A percentile compares a stretch with the other conserved stretches of the same genome.
These are phyloP conservation scores for Austroboletus niveus DNA, from an alignment of 1,284 basidiomycete species.

Conservation along the genomic window DNA sequence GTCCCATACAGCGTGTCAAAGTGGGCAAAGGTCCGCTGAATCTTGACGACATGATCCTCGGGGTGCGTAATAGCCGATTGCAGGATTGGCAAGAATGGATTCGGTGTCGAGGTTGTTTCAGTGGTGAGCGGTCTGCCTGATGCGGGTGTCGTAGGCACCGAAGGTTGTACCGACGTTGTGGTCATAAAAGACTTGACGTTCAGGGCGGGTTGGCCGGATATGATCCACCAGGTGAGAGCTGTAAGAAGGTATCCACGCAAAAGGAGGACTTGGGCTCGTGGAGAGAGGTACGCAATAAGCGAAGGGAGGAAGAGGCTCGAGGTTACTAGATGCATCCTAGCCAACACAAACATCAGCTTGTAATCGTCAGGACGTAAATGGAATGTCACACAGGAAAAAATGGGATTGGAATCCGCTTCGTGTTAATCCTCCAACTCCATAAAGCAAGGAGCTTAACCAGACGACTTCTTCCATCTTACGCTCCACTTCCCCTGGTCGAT, in stretches of 20 bases:
- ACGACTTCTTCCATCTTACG: conserved; percentile 48
- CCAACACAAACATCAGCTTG: not conserved
- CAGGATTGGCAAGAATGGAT: conserved; percentile 33
- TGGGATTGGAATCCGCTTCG: conserved; percentile 40
- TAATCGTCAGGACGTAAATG: not conserved
- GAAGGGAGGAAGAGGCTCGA: conserved; percentile 51
- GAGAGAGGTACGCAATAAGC: conserved; percentile 36
- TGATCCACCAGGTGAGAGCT: conserved; percentile 41
- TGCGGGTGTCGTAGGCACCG: not conserved
- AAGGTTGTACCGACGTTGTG: conserved; percentile 16
- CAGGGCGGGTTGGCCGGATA: conserved; percentile 40
- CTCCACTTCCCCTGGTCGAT: conserved; percentile 34
- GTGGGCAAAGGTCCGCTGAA: conserved; percentile 34
- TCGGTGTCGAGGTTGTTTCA: conserved; percentile 21
- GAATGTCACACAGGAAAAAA: conserved; percentile 45
- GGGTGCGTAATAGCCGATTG: conserved; percentile 35
- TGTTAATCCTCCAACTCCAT: conserved; percentile 42
- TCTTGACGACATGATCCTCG: conserved; percentile 32
- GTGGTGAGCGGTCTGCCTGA: conserved; percentile 7
- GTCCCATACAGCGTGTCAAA: conserved; percentile 31
- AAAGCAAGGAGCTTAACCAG: conserved; percentile 43
- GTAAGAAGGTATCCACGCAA: conserved; percentile 44
- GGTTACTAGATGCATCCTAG: conserved; percentile 55
- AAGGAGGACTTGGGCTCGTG: conserved; percentile 38
- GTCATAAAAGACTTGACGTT: conserved; percentile 43